phyloP scores from a whole-genome alignment of 345 rosid species.

The Trapa bicornis region DNA sequence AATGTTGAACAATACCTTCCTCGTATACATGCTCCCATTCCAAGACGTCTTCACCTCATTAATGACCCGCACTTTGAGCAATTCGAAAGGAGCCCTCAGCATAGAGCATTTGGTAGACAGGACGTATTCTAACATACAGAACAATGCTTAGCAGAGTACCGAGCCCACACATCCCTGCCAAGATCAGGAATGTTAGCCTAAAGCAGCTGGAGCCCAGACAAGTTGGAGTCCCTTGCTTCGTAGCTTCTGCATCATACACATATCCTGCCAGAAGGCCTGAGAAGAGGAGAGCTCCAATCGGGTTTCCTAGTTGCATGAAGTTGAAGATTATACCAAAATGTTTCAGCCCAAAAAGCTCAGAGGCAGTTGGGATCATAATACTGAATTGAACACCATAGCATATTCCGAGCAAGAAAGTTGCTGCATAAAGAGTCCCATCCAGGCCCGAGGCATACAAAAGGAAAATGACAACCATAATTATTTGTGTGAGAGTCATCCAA shows the following conservation, averaged over 20 bases:
- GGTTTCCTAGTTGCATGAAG: slow-evolving; percentile 73
- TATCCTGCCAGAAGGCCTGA: slow-evolving; percentile 72
- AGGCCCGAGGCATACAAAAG: slow-evolving; percentile 48
- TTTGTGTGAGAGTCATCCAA: slow-evolving; percentile 57
- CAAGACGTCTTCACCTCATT: slow-evolving; percentile 1
- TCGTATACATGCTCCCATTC: background rate
- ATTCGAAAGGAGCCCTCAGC: slow-evolving; percentile 65
- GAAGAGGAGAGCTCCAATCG: slow-evolving; percentile 79
- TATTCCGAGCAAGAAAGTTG: slow-evolving; percentile 58
- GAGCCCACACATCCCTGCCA: slow-evolving; percentile 65
- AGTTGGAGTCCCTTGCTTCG: slow-evolving; percentile 59
- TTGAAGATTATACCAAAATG: slow-evolving; percentile 80
- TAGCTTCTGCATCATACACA: slow-evolving; percentile 73
- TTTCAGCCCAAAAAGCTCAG: slow-evolving; percentile 86
- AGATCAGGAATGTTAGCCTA: slow-evolving; percentile 56
- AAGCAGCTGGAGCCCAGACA: slow-evolving; percentile 84
- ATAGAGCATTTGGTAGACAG: slow-evolving; percentile 85
- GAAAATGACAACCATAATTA: slow-evolving; percentile 45
- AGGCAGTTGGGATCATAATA: slow-evolving; percentile 61
- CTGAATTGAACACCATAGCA: slow-evolving; percentile 64
- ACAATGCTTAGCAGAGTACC: slow-evolving; percentile 52
- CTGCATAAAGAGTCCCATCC: slow-evolving; percentile 42
- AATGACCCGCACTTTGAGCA: slow-evolving; percentile 33
- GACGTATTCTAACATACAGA: slow-evolving; percentile 60
- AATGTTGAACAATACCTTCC: background rate